Conservation (phyloP, 495 filamentous ascomycete genomes). For the Patellaria atrata region DNA sequence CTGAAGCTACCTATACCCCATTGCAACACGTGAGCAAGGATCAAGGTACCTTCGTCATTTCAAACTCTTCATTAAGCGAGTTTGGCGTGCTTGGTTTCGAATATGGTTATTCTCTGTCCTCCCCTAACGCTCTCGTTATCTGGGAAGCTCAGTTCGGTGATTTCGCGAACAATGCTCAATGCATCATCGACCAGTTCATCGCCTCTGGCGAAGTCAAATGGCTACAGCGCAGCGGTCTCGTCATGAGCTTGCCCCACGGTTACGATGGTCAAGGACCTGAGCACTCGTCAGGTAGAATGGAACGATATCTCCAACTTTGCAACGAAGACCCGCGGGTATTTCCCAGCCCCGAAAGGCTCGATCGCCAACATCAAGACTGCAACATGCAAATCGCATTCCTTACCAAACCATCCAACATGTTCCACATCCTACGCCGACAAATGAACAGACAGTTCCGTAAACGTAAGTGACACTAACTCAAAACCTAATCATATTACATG, state of each 20-base stretch:
- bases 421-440: constrained; percentile 91
- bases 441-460: constrained; percentile 99
- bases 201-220: constrained; percentile 96
- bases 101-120: constrained; percentile 94
- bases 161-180: constrained; percentile 98
- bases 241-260: constrained; percentile 89
- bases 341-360: constrained; percentile 71
- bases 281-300: constrained; percentile 94
- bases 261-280: constrained; percentile 98
- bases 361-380: constrained; percentile 97
- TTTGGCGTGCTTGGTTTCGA: constrained; percentile 94
- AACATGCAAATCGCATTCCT: constrained; percentile 98
- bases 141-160: constrained; percentile 99
- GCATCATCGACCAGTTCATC: constrained; percentile 97
- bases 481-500: background rate
- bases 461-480: constrained; percentile 44
- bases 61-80: constrained; percentile 93
- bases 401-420: constrained; percentile 83
- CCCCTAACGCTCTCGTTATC: constrained; percentile 91
- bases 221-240: constrained; percentile 90
- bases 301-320: constrained; percentile 92
- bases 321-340: constrained; percentile 95
- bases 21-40: constrained; percentile 75
- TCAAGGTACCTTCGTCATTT: constrained; percentile 89
- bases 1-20: constrained; percentile 80